Base-by-base conservation (phyloP, 2,329 filamentous ascomycete genomes). In the Pseudofabraea citricarpa region DNA sequence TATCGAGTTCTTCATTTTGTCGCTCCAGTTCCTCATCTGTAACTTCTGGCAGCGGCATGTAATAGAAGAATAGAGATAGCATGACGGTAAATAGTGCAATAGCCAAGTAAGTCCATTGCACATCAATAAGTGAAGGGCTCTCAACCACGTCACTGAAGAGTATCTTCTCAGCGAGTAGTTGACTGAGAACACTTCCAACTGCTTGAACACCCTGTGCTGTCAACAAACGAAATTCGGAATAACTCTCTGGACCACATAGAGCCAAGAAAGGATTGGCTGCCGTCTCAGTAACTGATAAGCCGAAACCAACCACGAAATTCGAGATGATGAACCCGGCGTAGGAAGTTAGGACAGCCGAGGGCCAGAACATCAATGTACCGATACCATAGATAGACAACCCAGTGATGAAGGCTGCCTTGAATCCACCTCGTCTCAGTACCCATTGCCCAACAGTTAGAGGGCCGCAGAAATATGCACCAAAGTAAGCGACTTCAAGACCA, bases 281-380 rank as follows among this genome's bases (percentile, higher is more conserved):
- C 0, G 87, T 90, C 59, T 94, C 88, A 19, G 93, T 75, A 0
- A 89, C 80, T 1, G 81, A 81, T 2, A 93, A 71, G 2, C 86
- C 87, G 48, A 85, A 85, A 0, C 86, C 87, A 41, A 90, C 84
- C 21, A 91, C 81, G 55, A 91, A 80, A 51, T 73, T 81, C 54
- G 75, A 81, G 38, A 85, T 77, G 63, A 89, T 81, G 64, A 91
- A 93, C 2, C 88, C 88, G 13, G 81, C 77, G 53, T 87, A 93
- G 2, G 85, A 87, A 35, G 75, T 74, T 46, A 88, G 75, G 8
- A 90, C 78, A 6, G 83, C 85, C 2, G 83, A 85, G 0, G 87
- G 87, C 87, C 87, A 93, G 66, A 91, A 90, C 66, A 90, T 88
- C 50, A 91, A 79, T n/a, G 85, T 87, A 2, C 84, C 85, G 5